Conservation (phyloP, 106 monocot genomes). For the Ottelia alismoides region DNA sequence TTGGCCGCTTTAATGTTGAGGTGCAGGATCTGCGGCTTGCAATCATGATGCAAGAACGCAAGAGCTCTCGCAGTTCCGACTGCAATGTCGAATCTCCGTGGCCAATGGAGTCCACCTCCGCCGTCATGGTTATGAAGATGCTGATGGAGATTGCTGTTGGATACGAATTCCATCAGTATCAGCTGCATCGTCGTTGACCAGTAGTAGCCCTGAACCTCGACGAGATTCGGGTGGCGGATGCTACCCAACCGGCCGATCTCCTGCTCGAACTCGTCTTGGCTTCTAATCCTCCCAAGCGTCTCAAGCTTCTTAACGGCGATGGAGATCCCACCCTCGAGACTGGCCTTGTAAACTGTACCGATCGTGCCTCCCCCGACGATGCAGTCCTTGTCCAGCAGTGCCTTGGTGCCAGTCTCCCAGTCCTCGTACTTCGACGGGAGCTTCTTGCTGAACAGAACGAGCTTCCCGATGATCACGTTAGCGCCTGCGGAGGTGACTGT, state of each 20-base stretch:
- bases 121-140: constrained; percentile 49
- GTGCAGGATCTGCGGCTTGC: constrained; percentile 76
- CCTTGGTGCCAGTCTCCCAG: constrained; percentile 88
- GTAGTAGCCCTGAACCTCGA: constrained; percentile 81
- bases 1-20: constrained; percentile 88
- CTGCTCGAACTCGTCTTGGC: constrained; percentile 93
- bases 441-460: constrained; percentile 95
- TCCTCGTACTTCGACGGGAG: constrained; percentile 84
- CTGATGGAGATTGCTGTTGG: constrained; percentile 71
- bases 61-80: constrained; percentile 75
- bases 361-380: constrained; percentile 69
- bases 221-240: constrained; percentile 63
- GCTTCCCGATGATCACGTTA: constrained; percentile 64
- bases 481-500: constrained; percentile 27
- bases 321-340: constrained; percentile 51
- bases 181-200: constrained; percentile 77
- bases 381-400: constrained; percentile 81
- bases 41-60: constrained; percentile 93
- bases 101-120: constrained; percentile 54
- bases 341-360: constrained; percentile 80
- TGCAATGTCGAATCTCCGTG: constrained; percentile 56
- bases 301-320: constrained; percentile 97
- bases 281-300: constrained; percentile 61
- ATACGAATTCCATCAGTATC: constrained; percentile 63
- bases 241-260: constrained; percentile 69